Evolutionary conservation across 257 asterid species (phyloP), one percentile per base, ranked within the genome.

Genomic region (Solanum chmielewskii): DNA sequence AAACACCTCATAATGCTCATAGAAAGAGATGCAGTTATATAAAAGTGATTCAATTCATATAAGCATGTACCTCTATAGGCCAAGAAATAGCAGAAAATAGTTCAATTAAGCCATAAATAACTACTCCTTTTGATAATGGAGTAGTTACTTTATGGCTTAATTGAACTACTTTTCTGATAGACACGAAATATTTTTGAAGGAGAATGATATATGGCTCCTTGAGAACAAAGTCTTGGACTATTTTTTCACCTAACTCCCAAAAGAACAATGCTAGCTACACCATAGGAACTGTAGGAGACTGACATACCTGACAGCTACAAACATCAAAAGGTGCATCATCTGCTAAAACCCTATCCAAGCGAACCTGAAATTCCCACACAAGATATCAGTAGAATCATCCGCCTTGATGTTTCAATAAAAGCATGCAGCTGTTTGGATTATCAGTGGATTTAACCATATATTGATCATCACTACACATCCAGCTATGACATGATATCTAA

Each of bases 261-360:
- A 31, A 29, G 85, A 80, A 80, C 66, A 49, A 80, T 16, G 66
- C 44, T 52, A 42, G 45, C 8, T 76, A 47, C 56, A 47, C 6
- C 9, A 18, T 9, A 80, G 25, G 29, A 47, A 47, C 18, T 87
- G 69, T 33, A 90, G 86, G 73, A 52, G 85, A 62, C 82, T 15
- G 83, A 86, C 92, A 89, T 73, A 95, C 99, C 96, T 97, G 99
- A 90, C 99, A 97, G 90, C 99, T 97, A 91, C 98, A 95, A 88
- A 97, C 52, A 90, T 96, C 99, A 90, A 97, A 97, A 16, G 98
- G 99, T 85, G 96, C 99, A 91, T 96, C 99, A 89, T 93, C 98
- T 11, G 95, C 97, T 89, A 97, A 90, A 85, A 92, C 93, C 88
- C 90, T 92, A 91, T 97, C 99, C 87, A 97, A 90, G 25, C 87